These are phyloP conservation scores for Hyaloperonospora brassicae DNA, from an alignment of 352 stramenopile genomes.

Conservation along the genomic window DNA sequence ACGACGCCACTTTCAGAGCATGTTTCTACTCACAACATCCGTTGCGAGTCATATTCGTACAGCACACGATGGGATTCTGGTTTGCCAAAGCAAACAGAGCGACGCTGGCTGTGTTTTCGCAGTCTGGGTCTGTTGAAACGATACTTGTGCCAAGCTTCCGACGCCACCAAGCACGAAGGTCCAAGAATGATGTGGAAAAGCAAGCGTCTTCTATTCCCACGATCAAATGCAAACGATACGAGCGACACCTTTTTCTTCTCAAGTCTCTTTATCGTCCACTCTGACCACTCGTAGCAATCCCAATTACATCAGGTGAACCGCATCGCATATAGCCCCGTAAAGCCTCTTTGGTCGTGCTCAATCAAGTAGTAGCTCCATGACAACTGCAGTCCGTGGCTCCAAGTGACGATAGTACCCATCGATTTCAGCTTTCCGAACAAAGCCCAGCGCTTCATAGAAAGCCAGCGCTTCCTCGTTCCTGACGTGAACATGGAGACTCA, in stretches of 20 bases:
- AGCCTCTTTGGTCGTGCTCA: conserved; percentile 1
- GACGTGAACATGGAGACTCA: conserved; percentile 56
- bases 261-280: conserved; percentile 65
- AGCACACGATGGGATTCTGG: conserved; percentile 69
- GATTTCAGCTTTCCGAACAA: conserved; percentile 33
- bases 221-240: conserved; percentile 78
- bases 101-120: conserved; percentile 96
- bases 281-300: too few species aligned
- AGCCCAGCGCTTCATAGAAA: conserved; percentile 52
- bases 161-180: not conserved
- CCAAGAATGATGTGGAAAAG: conserved; percentile 36
- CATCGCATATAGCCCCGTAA: too few species aligned
- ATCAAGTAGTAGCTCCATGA: conserved; percentile 34
- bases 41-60: conserved; percentile 87
- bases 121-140: conserved; percentile 81
- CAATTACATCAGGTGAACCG: too few species aligned
- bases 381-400: conserved; percentile 42
- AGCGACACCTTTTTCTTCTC: conserved; percentile 88
- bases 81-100: conserved; percentile 79
- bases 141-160: conserved; percentile 30
- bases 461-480: conserved; percentile 49
- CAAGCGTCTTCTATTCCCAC: conserved; percentile 74
- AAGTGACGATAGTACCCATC: conserved; percentile 64
- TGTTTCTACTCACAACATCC: conserved; percentile 88
- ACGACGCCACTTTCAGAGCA: conserved; percentile 61